phyloP scores from a whole-genome alignment of 1,284 basidiomycete species.

The Ustilago lituana region DNA sequence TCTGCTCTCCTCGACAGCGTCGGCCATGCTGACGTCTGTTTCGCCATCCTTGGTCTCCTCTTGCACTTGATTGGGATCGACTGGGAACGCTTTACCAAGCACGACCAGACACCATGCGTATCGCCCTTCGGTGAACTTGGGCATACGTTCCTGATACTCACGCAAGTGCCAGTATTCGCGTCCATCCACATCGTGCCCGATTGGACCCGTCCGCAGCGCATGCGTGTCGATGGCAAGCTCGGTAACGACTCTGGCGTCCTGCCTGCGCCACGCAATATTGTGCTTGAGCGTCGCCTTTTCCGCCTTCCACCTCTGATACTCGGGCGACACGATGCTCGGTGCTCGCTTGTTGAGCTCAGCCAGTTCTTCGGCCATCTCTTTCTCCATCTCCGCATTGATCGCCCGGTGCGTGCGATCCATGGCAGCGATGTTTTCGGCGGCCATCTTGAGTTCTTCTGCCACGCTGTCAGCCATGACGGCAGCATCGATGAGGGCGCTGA shows the following conservation, averaged over 20 bases:
- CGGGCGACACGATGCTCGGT: conserved; percentile 38
- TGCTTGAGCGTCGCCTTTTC: conserved; percentile 30
- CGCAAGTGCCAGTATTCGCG: conserved; percentile 56
- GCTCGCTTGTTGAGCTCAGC: conserved; percentile 47
- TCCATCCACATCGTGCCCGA: conserved; percentile 50
- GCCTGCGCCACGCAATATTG: conserved; percentile 33
- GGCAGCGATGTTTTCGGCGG: conserved; percentile 21
- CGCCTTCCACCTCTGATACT: conserved; percentile 42
- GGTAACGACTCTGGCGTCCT: conserved; percentile 22
- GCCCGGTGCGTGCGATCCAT: conserved; percentile 24
- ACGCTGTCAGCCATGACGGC: conserved; percentile 39
- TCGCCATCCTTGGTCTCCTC: conserved; percentile 7
- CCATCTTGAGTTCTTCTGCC: conserved; percentile 42
- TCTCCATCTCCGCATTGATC: conserved; percentile 29
- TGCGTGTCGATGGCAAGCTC: conserved; percentile 39
- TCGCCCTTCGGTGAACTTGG: conserved; percentile 40
- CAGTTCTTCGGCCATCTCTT: conserved; percentile 41
- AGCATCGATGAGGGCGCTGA: conserved; percentile 37
- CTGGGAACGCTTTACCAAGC: conserved; percentile 28
- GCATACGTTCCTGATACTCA: conserved; percentile 55
- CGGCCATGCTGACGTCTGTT: conserved; percentile 7
- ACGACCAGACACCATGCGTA: conserved; percentile 55
- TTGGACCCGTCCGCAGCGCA: conserved; percentile 44
- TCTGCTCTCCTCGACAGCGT: background rate
- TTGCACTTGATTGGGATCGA: conserved; percentile 9